These are phyloP conservation scores for Hirsutella thompsonii DNA, from an alignment of 2,329 filamentous ascomycete genomes.

Conservation along the genomic window DNA sequence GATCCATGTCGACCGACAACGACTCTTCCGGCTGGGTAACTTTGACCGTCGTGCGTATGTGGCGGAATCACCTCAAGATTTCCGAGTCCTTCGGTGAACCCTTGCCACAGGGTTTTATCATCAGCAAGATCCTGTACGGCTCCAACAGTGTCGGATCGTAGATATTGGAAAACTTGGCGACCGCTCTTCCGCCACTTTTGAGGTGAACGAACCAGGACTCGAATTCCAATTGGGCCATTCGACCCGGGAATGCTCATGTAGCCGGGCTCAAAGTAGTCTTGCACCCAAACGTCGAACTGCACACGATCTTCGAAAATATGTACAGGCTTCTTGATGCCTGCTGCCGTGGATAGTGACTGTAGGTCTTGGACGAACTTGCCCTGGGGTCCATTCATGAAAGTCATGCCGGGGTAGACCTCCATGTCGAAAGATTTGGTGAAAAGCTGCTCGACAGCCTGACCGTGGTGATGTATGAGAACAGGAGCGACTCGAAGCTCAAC, in stretches of 20 bases:
- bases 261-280: constrained; percentile 25
- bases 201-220: constrained; percentile 18
- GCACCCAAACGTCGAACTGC: constrained; percentile 20
- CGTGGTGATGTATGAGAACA: constrained; percentile 23
- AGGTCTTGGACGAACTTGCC: constrained; percentile 3
- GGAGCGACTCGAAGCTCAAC: constrained; percentile 23
- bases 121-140: constrained; percentile 14
- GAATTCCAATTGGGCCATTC: constrained; percentile 16
- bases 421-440: constrained; percentile 9
- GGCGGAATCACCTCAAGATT: constrained; percentile 27
- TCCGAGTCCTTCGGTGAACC: constrained; percentile 11
- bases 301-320: not conserved
- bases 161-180: constrained; percentile 17
- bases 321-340: not conserved
- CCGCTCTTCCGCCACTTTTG: constrained; percentile 9
- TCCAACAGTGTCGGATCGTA: constrained; percentile 16
- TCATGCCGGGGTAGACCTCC: constrained; percentile 1
- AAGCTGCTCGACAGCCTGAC: constrained; percentile 15
- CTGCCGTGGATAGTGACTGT: not conserved
- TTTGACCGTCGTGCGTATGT: constrained; percentile 7
- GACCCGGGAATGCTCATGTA: constrained; percentile 25
- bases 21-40: constrained; percentile 10
- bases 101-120: too few relatives aligned
- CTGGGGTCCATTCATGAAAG: constrained; percentile 10
- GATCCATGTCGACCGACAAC: constrained; percentile 7